phyloP scores from a whole-genome alignment of 306 rosid genomes.

The Castanopsis chinensis region DNA sequence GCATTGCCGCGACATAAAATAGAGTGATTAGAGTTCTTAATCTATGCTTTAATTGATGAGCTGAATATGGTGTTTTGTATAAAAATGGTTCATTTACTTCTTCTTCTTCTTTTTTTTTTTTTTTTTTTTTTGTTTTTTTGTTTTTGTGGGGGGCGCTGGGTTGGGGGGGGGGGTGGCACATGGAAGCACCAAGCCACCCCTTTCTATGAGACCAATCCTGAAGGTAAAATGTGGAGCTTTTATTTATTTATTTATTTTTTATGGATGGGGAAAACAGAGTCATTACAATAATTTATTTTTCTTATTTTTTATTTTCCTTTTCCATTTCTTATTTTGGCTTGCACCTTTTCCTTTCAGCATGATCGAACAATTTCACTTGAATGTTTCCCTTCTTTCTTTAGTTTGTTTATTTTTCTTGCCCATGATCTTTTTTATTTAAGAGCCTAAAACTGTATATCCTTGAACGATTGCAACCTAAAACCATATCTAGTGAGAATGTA shows the following conservation, averaged over 20 bases:
- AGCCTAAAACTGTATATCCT: too few relatives aligned
- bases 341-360: background rate
- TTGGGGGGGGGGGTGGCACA: too few relatives aligned
- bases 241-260: background rate
- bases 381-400: background rate
- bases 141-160: too few relatives aligned
- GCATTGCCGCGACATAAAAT: too few relatives aligned
- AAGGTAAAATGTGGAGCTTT: background rate
- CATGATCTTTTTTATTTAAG: background rate
- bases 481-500: too few relatives aligned
- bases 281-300: background rate
- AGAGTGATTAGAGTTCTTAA: background rate
- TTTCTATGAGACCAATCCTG: background rate
- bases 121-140: too few relatives aligned
- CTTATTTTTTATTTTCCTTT: background rate
- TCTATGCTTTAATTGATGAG: background rate
- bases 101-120: background rate
- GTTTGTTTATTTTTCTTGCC: background rate
- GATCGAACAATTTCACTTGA: background rate
- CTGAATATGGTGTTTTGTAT: background rate
- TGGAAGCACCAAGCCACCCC: background rate
- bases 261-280: background rate
- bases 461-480: too few relatives aligned
- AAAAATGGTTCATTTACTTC: background rate
- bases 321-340: background rate